These are phyloP conservation scores for Periconia sp. DNA, from an alignment of 2,329 filamentous ascomycete genomes.

Conservation along the genomic window DNA sequence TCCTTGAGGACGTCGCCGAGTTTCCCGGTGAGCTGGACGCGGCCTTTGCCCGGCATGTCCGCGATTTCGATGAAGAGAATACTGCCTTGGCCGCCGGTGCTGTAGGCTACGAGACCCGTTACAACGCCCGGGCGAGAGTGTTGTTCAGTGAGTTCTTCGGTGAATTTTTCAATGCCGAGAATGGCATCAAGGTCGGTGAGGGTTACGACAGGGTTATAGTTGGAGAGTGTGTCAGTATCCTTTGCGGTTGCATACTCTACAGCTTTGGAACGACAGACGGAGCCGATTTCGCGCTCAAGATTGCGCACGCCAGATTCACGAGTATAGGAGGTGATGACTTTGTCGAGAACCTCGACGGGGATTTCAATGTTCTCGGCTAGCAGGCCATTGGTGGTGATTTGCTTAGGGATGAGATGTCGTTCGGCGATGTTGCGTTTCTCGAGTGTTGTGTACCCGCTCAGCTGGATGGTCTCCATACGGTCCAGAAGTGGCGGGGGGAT, in stretches of 20 bases:
- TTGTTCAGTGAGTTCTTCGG: constrained; percentile 93
- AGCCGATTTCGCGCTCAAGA: constrained; percentile 91
- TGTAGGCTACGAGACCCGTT: constrained; percentile 94
- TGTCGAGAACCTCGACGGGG: constrained; percentile 82
- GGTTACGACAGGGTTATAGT: constrained; percentile 73
- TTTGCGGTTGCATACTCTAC: constrained; percentile 92
- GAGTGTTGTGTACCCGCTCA: constrained; percentile 93
- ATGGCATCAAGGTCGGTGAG: constrained; percentile 85
- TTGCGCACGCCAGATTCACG: constrained; percentile 95
- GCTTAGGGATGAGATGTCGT: constrained; percentile 93
- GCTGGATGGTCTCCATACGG: constrained; percentile 92
- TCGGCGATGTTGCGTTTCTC: constrained; percentile 96
- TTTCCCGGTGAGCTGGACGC: constrained; percentile 93
- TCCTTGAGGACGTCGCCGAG: constrained; percentile 97
- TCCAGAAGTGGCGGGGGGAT: constrained; percentile 93
- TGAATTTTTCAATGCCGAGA: constrained; percentile 88
- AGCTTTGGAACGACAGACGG: constrained; percentile 81
- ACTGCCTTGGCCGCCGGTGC: constrained; percentile 86
- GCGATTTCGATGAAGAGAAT: constrained; percentile 98
- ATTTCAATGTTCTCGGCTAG: constrained; percentile 73
- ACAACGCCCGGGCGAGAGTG: constrained; percentile 83
- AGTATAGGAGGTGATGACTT: constrained; percentile 95
- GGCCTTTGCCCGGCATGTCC: constrained; percentile 91
- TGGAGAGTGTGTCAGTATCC: constrained; percentile 64
- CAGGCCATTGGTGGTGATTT: constrained; percentile 88